phyloP scores from a whole-genome alignment of 257 asterid genomes.

The Galeopsis tetrahit region DNA sequence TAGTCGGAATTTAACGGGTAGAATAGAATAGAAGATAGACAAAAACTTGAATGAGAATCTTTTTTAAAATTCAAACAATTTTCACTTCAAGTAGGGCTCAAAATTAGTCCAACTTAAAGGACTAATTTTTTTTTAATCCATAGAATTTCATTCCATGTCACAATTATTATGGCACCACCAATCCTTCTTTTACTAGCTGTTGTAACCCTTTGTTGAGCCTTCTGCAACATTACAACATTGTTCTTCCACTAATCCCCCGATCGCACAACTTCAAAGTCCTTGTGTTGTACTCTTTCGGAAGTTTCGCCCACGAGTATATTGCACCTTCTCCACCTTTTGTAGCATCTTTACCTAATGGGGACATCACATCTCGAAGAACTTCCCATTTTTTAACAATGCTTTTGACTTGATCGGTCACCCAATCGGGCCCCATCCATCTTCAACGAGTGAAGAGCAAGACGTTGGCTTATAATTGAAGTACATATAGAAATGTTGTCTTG shows the following conservation, averaged over 20 bases:
- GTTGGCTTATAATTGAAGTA: conserved; percentile 80
- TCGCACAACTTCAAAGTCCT: conserved; percentile 81
- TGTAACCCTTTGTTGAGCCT: conserved; percentile 79
- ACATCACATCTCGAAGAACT: conserved; percentile 63
- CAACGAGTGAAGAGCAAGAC: conserved; percentile 76
- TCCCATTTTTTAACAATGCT: conserved; percentile 71
- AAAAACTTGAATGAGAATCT: too few species aligned
- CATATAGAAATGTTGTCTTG: conserved; percentile 99
- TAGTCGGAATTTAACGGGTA: too few species aligned
- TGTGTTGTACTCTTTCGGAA: conserved; percentile 54
- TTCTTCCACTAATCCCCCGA: conserved; percentile 76
- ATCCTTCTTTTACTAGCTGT: conserved; percentile 74
- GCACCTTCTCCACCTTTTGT: conserved; percentile 98
- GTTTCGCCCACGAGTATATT: conserved; percentile 93
- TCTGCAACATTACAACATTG: conserved; percentile 65
- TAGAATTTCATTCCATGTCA: conserved; percentile 34
- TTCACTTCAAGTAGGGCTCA: too few species aligned
- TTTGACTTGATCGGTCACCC: conserved; percentile 78
- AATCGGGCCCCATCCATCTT: conserved; percentile 86
- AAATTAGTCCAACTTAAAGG: too few species aligned
- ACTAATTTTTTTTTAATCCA: too few species aligned
- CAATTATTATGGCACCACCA: conserved; percentile 63
- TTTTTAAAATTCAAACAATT: too few species aligned
- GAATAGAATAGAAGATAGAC: too few species aligned
- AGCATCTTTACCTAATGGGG: conserved; percentile 77